phyloP scores from a whole-genome alignment of 352 stramenopile genomes.

The Phytophthora melonis region DNA sequence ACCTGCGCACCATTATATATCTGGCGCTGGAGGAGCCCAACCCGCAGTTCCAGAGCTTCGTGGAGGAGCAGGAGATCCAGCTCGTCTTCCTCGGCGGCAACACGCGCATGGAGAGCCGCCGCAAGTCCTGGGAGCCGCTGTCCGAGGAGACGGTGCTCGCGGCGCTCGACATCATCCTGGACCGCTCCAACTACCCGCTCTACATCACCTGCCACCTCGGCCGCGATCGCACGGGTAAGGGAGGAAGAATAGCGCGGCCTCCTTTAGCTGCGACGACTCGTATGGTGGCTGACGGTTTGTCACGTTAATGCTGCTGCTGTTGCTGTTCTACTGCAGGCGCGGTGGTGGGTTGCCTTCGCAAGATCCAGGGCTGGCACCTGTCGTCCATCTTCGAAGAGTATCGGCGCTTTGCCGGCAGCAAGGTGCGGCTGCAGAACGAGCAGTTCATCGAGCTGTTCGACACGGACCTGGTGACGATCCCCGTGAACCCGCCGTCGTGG shows the following conservation, averaged over 20 bases:
- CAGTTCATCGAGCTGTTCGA: slow-evolving; percentile 97
- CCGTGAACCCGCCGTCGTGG: slow-evolving; percentile 78
- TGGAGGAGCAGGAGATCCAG: slow-evolving; percentile 92
- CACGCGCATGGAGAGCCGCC: slow-evolving; percentile 88
- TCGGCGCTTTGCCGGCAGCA: slow-evolving; percentile 89
- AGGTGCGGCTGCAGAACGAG: slow-evolving; percentile 93
- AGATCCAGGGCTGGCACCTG: slow-evolving; percentile 94
- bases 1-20: slow-evolving; percentile 93
- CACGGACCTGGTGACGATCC: slow-evolving; percentile 91
- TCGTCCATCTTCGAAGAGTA: slow-evolving; percentile 96
- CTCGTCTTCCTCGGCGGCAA: slow-evolving; percentile 89
- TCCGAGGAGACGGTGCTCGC: slow-evolving; percentile 92
- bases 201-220: slow-evolving; percentile 93
- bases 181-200: slow-evolving; percentile 91
- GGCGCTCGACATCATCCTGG: slow-evolving; percentile 90
- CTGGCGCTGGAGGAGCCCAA: slow-evolving; percentile 91
- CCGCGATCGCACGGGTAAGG: slow-evolving; percentile 86
- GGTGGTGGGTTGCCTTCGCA: slow-evolving; percentile 91
- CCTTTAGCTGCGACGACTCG: neutral
- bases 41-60: slow-evolving; percentile 90
- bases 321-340: slow-evolving; percentile 49
- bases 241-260: neutral
- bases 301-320: neutral
- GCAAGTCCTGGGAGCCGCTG: slow-evolving; percentile 89
- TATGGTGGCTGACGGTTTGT: neutral